Evolutionary conservation across 225 moss, liverwort and hornwort genomes (phyloP), one percentile per base, ranked within the genome.

Genomic region (Straminergon stramineum): DNA sequence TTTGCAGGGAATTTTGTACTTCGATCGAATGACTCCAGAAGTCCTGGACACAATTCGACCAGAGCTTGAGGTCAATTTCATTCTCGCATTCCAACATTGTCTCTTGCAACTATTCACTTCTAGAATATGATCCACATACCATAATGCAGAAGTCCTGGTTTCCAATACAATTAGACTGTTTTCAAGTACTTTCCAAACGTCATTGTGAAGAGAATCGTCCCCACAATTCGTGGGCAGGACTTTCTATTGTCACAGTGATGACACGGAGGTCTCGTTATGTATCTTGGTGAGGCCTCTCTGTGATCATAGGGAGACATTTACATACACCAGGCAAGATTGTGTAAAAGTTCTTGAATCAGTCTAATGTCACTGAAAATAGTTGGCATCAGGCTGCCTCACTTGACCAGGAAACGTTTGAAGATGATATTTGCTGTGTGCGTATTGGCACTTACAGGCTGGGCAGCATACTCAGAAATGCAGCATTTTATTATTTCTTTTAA

Each of bases 1-100:
- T 41, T 88, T 81, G 90, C 93, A 97, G 95, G 97, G 95, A 77
- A 91, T 91, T 81, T 93, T 98, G 81, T 97, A 94, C 90, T 96
- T 97, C 85, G 98, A 98, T 64, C 93, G 96, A 86, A 98, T 98
- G 98, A 94, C 92, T 85, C 94, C 93, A 67, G 92, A 91, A 88
- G 93, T 95, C 69, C 79, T 96, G 24, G 93, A 94, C 75, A 93
- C 89, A 41, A 95, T 98, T 69, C 93, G 94, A 70, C 88, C 91
- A 69, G 97, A 97, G 82, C 94, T 98, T 67, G 92, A 93, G 92
- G 97, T 97, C n/a, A 74, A 20, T n/a, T 85, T 79, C 78, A 6
- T 61, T 75, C 19, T 58, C 30, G 11, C 31, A 58, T 60, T 15
- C 30, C 39, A 86, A 55, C 55, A 61, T 51, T 62, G 43, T 58